Evolutionary conservation across 306 rosid species (phyloP).

Genomic region (Malus fusca): DNA sequence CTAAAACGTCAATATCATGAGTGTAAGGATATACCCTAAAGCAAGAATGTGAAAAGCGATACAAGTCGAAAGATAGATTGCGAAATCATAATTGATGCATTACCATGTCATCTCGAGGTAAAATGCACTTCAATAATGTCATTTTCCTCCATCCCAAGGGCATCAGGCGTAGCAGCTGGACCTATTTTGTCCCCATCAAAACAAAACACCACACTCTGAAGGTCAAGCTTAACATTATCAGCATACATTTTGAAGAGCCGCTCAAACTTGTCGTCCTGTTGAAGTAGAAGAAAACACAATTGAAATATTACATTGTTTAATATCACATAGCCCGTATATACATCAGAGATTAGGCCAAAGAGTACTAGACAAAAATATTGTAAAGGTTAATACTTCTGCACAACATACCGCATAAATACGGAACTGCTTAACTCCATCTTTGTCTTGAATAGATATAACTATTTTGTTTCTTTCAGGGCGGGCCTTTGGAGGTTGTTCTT

Average conservation of each 20-base stretch:
- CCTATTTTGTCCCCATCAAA: slow-evolving; percentile 84
- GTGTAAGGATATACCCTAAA: background rate
- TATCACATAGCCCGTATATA: background rate
- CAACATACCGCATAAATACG: slow-evolving; percentile 63
- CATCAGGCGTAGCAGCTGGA: slow-evolving; percentile 52
- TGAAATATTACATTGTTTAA: background rate
- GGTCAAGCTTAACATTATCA: slow-evolving; percentile 54
- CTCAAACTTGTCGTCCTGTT: slow-evolving; percentile 82
- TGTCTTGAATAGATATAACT: slow-evolving; percentile 67
- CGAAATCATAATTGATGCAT: background rate
- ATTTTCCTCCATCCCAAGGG: slow-evolving; percentile 75
- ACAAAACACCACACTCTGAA: slow-evolving; percentile 40
- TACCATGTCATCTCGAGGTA: slow-evolving; percentile 51
- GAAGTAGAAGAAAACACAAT: background rate
- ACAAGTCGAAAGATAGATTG: background rate
- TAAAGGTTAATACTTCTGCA: background rate
- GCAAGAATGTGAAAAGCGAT: background rate
- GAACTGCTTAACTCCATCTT: slow-evolving; percentile 58
- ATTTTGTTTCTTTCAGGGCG: slow-evolving; percentile 52
- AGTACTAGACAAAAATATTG: background rate
- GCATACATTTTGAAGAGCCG: slow-evolving; percentile 69
- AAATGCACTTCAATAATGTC: slow-evolving; percentile 79
- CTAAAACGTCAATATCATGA: background rate
- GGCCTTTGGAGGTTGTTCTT: slow-evolving; percentile 34
- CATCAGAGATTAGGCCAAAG: background rate